Evolutionary conservation across 2,329 filamentous ascomycete species (phyloP), one percentile per base, ranked within the genome.

Genomic region (Colletotrichum truncatum): DNA sequence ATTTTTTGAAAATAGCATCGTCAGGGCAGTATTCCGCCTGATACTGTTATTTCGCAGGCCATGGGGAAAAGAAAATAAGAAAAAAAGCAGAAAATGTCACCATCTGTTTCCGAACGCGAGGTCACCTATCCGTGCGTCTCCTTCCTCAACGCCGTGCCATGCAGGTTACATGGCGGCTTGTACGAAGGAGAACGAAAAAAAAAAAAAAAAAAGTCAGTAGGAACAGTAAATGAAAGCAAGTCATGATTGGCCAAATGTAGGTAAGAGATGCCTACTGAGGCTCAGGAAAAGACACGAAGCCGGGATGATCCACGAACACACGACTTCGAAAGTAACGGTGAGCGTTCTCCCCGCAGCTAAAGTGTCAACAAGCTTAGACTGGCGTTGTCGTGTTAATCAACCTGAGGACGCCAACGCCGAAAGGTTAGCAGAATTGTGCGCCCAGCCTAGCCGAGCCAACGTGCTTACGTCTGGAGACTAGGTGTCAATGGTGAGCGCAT

Each of bases 281-380:
- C 55, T 64, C 61, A 46, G 9, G 25, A 41, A 32, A 26, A 30
- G 39, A 39, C 21, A 26, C n/a, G 46, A 21, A 43, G 57, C 62
- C 23, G 34, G 62, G 62, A 55, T 65, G 57, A 65, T 65, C 57
- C 62, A 62, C 48, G 56, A 46, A 41, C 25, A 23, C 34, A n/a
- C 25, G 28, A 55, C 18, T 28, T 45, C 52, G 9, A 43, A 43
- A 60, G 23, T 60, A 55, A 64, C 55, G 61, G 61, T 64, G 55
- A 60, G 38, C 28, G 46, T 18, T n/a, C 46, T 60, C 54, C 25
- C 34, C 61, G 30, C 46, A 28, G 55, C 41, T n/a, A 45, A 28
- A 46, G 36, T 16, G 38, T 26, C 16, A 23, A 26, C 23, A 23
- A 30, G 54, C 61, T 48, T 16, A 45, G 45, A 39, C 23, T 5